Evolutionary conservation across 139 green algal genomes (phyloP), one percentile per base, ranked within the genome.

Genomic region (Astrephomene gubernaculifera): DNA sequence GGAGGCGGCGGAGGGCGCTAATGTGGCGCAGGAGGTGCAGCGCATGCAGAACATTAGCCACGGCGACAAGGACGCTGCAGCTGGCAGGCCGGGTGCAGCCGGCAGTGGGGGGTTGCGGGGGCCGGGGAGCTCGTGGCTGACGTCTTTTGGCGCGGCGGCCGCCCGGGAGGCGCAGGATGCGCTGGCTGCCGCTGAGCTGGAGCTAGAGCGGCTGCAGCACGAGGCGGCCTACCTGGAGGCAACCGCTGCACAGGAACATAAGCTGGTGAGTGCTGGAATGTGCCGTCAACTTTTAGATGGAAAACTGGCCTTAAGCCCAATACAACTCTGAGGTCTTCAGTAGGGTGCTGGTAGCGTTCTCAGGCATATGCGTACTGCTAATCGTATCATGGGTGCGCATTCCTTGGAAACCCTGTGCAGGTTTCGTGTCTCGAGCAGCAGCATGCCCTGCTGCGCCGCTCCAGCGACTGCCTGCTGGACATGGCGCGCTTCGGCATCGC

Each of bases 151-250:
- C 17, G 49, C 49, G 12, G 49, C 17, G 49, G 17, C 49, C 17
- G 49, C 49, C 12, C 6, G 57, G 14, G 21, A 14, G 57, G 57
- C 17, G 4, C 71, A 79, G 14, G 52, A 44, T n/a, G 33, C 71
- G 22, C 19, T 33, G 21, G 45, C 45, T 9, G 49, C 35, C 2
- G 63, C 63, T 3, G 43, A 14, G 43, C 3, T 74, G 22, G 78
- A 84, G 44, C 31, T 74, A 43, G 78, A 84, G 31, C 63, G 78
- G 36, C n/a, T 75, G 31, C 63, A 74, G 43, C 78, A 84, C 24
- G 78, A 84, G 78, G 41, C 63, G 31, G 78, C 63, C 2, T 74
- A 84, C 43, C 41, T 49, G 6, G 78, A 84, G 14, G 78, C 63
- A 6, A 45, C 24, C 12, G 63, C 43, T 27, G 43, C 78, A 21